Evolutionary conservation across 805 yeast genomes (phyloP), one percentile per base, ranked within the genome.

Genomic region (Pichia paraexigua): DNA sequence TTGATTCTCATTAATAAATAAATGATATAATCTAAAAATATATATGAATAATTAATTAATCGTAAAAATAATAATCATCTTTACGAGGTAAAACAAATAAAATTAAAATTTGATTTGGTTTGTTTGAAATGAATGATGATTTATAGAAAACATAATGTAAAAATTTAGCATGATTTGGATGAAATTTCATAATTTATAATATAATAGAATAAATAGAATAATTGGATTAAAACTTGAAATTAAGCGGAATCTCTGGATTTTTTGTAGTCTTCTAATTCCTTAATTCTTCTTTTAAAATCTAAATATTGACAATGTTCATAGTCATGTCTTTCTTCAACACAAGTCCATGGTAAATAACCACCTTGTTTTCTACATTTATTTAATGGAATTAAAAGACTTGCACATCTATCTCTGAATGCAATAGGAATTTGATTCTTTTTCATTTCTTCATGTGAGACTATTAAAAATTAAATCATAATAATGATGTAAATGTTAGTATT

Each of bases 241-340:
- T 17, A 43, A 35, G 47, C 42, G 39, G 56, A 58, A 45, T 61
- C 65, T 53, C 71, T 60, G 52, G 62, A 58, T 46, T 63, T 76
- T 65, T 81, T 83, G 58, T 75, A 69, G 53, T 74, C 75, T 62
- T 80, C 77, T 66, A 85, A 73, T 70, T 85, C 91, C 63, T 80
- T 74, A 53, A 85, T 87, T 69, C 96, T 79, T 72, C 94, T 79
- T 65, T 82, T 77, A 72, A 84, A 87, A 65, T 88, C 95, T 67
- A 82, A 68, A 66, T 85, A 85, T 69, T 87, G 86, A 67, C 96
- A 87, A 64, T 85, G 85, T 67, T 87, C 96, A 75, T 90, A 88
- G 42, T 63, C 82, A 60, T 88, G 95, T 65, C 89, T 80, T 70
- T 84, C 88, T 57, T 84, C 84, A 53, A 77, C 74, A 61, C 96